Percentiles rank a stretch among this genome's conserved stretches.
Evolutionary conservation across 208 protist species (phyloP).

Genomic region (Trichomonas tenax): DNA sequence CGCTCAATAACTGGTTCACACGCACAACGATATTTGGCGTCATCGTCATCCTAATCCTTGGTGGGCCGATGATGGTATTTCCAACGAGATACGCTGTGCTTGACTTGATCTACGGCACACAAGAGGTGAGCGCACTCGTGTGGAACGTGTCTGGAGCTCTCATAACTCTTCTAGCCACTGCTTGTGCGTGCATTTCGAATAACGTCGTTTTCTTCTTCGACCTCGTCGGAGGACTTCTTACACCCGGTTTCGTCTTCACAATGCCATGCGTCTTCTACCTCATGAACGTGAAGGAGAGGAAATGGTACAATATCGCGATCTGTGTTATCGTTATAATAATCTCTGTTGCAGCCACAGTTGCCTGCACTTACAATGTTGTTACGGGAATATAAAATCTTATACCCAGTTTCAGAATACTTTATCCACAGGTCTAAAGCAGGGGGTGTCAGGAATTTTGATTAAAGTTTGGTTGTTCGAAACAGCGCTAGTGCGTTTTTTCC

Average conservation of each 20-base stretch:
- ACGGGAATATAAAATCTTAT: too few species aligned
- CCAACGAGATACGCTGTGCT: background rate
- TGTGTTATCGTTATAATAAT: background rate
- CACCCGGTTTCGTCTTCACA: background rate
- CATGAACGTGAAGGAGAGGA: background rate
- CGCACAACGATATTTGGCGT: background rate
- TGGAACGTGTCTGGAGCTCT: background rate
- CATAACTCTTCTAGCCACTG: background rate
- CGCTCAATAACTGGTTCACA: background rate
- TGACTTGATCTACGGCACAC: background rate
- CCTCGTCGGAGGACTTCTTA: background rate
- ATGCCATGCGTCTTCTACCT: background rate
- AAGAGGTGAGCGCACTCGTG: background rate
- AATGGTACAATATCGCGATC: background rate
- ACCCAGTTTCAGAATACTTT: too few species aligned
- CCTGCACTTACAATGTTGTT: background rate
- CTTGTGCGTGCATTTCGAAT: background rate
- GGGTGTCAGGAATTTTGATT: too few species aligned
- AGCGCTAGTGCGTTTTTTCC: too few species aligned
- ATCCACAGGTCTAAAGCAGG: too few species aligned
- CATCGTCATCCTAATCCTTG: background rate
- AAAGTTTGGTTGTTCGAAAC: too few species aligned
- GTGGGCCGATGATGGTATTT: background rate
- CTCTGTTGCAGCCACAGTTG: background rate
- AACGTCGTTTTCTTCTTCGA: constrained; percentile 11